phyloP scores from a whole-genome alignment of 164 flowering plant species.

The Amborella trichopoda region DNA sequence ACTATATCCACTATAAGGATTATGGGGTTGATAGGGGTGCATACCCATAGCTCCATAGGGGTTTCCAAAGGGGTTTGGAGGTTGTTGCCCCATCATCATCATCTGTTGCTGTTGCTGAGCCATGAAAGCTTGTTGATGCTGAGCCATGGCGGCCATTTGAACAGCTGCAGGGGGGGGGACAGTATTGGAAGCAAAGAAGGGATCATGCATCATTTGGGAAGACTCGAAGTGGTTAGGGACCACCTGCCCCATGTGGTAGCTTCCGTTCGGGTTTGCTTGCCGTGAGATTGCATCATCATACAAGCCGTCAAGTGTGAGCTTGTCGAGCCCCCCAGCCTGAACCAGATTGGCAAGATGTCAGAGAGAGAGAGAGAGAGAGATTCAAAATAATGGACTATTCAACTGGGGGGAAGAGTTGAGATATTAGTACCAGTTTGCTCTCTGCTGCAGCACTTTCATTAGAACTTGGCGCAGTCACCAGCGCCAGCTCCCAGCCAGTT shows the following conservation, averaged over 20 bases:
- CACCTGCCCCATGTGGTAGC: constrained; percentile 11
- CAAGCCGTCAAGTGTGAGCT: constrained; percentile 26
- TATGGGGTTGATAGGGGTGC: constrained; percentile 8
- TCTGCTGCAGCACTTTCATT: constrained; percentile 50
- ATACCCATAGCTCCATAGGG: constrained; percentile 10
- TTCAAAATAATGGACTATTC: no score
- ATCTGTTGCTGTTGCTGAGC: constrained; percentile 17
- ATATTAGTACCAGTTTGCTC: constrained; percentile 57
- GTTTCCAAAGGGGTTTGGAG: constrained; percentile 16
- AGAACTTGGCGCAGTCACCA: constrained; percentile 90
- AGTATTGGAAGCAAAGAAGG: constrained; percentile 11
- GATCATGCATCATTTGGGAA: constrained; percentile 12
- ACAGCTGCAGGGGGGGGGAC: constrained; percentile 13
- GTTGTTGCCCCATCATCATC: constrained; percentile 3
- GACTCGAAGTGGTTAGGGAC: constrained; percentile 23
- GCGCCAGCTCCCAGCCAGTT: constrained; percentile 93
- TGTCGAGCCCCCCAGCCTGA: constrained; percentile 35
- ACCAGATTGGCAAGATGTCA: no score
- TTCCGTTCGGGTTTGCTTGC: constrained; percentile 13
- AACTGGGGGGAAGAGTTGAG: no score
- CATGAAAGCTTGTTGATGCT: constrained; percentile 19
- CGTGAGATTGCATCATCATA: constrained; percentile 21
- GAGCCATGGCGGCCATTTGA: constrained; percentile 18
- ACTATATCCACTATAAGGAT: constrained; percentile 17
- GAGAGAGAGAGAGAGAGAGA: no score